Conservation (phyloP, 2,329 filamentous ascomycete genomes). For the Calonectria ilicicola region DNA sequence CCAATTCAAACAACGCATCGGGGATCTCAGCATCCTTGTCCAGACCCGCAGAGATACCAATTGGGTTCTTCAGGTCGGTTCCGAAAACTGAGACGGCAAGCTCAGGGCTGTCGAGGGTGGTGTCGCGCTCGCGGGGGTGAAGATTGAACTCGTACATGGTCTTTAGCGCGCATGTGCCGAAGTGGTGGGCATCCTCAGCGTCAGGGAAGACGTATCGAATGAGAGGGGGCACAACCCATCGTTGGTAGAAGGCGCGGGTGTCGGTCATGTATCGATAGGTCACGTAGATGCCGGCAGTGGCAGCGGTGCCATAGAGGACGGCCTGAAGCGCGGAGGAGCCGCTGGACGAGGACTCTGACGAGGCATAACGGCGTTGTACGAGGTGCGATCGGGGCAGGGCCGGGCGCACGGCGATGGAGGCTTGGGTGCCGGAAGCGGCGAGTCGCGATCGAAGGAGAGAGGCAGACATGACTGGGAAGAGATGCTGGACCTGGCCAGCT, state of each 20-base stretch:
- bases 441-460: conserved; percentile 40
- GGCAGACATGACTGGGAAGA: conserved; percentile 41
- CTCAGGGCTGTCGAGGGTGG: conserved; percentile 46
- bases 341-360: conserved; percentile 44
- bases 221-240: conserved; percentile 74
- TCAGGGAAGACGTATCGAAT: conserved; percentile 77
- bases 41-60: conserved; percentile 94
- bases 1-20: conserved; percentile 84
- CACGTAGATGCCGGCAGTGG: conserved; percentile 57
- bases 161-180: conserved; percentile 78
- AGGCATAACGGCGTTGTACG: conserved; percentile 47
- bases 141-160: conserved; percentile 79
- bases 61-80: conserved; percentile 81
- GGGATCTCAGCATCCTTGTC: conserved; percentile 95
- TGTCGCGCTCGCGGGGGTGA: conserved; percentile 83
- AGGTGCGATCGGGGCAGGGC: conserved; percentile 32
- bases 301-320: conserved; percentile 53
- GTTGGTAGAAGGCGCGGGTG: conserved; percentile 77
- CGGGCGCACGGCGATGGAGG: conserved; percentile 33
- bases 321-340: conserved; percentile 48
- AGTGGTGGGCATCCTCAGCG: conserved; percentile 92
- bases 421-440: conserved; percentile 33
- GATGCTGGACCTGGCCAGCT: conserved; percentile 44
- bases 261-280: conserved; percentile 80
- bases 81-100: conserved; percentile 75